Base-by-base conservation (phyloP, 2,329 filamentous ascomycete species). In the Leptographium flavum region DNA sequence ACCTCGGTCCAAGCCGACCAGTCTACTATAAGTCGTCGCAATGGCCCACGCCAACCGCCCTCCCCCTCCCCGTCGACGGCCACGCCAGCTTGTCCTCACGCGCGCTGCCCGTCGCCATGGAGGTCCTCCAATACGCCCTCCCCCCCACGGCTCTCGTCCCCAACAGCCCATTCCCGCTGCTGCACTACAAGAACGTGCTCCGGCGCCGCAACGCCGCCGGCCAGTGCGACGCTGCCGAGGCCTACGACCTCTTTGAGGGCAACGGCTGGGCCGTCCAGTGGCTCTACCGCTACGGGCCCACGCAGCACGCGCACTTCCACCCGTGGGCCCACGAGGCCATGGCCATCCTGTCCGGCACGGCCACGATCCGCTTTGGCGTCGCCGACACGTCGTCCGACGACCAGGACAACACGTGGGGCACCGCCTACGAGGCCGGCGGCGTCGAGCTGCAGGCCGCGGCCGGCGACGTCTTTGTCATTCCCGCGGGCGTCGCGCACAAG, bases 401-500 rank as follows among this genome's bases (percentile, higher is more conserved):
- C 8, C 3, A 28, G 27, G 27, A 28, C 3, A 11, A 28, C 3
- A 28, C 8, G 5, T 17, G 11, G 35, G 42, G 39, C 21, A 11
- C 3, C 27, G 35, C 22, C 17, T 35, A 45, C 5, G 23, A 32
- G 21, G 23, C 4, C 8, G n/a, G 27, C 3, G 35, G 42, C 3
- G 19, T 45, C 21, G 25, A 28, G 14, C 17, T 45, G 5, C 3
- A 9, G 2, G 42, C 42, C n/a, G 4, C 17, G 4, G 13, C 42
- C 27, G 42, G 42, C 35, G 42, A 45, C 28, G 42, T 45, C 14
- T 39, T 45, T 25, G 28, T 45, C 11, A 39, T 45, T 4, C 42
- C 42, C 9, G 42, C 42, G 13, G 42, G 42, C 42, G 42, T 45
- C 11, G 42, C 42, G 5, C 42, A 45, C 42, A 45, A 45, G 42